Percentiles rank a stretch among this genome's conserved stretches.
Evolutionary conservation across 2,329 filamentous ascomycete species (phyloP).

Genomic region (Leptographium wingfieldii): DNA sequence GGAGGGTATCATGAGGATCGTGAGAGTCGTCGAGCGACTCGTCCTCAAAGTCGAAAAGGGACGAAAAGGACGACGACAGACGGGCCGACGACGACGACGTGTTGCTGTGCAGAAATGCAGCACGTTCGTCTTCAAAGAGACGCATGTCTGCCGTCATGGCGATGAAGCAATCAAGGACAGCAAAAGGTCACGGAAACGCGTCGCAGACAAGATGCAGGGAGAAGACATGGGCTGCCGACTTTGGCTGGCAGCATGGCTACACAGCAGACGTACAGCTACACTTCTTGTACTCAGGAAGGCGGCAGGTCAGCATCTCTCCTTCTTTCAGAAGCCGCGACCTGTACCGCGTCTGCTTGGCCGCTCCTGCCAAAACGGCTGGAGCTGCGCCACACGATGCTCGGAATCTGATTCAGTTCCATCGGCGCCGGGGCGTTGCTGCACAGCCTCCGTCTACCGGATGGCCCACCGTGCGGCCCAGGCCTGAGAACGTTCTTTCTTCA

Average conservation of each 20-base stretch:
- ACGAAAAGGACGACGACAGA: neutral
- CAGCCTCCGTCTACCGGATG: no score
- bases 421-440: no score
- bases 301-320: neutral
- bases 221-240: neutral
- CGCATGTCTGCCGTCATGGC: neutral
- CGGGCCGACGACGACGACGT: neutral
- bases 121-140: conserved; percentile 3
- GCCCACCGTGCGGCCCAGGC: no score
- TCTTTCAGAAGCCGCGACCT: neutral
- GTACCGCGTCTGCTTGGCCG: neutral
- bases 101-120: neutral
- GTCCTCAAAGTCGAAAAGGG: neutral
- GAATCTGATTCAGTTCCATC: no score
- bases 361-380: neutral
- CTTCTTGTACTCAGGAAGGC: neutral
- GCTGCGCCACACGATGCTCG: no score
- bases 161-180: neutral
- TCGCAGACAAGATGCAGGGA: neutral
- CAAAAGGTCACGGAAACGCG: neutral
- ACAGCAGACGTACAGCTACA: neutral
- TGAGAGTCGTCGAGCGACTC: neutral
- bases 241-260: neutral
- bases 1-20: neutral
- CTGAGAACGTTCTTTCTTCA: no score